Evolutionary conservation across 192 early-diverging fungal genomes (phyloP), one percentile per base, ranked within the genome.

Genomic region (Rhizoclosmatium sp.): DNA sequence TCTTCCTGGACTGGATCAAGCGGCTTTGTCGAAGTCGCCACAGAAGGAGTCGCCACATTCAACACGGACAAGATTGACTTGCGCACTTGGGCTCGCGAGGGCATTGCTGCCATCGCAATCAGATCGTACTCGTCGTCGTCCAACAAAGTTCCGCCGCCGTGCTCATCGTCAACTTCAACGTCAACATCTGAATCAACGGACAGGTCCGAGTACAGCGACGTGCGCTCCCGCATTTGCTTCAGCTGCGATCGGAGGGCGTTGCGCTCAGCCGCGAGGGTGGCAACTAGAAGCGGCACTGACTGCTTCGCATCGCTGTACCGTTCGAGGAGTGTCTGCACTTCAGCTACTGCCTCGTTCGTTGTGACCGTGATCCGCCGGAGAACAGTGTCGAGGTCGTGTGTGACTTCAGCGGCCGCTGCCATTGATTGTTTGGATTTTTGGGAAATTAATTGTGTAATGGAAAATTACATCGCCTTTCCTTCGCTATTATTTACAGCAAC

Each of bases 31-130:
- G 41, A 46, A 16, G 39, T 1, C 1, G 66, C 21, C 42, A 41
- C 42, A 65, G 40, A 31, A 12, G 62, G 40, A 23, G 46, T 12
- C 14, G 40, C 46, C 16, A 69, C 44, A 44, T 40, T 46, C 42
- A 69, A 12, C 2, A 47, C 66, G 5, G 66, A 69, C 42, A 69
- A 44, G 45, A 69, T 69, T 2, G 66, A 69, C 42, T 47, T 42
- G 42, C 66, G 40, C 31, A 69, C 66, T 14, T 47, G 66, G 19
- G 41, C 41, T 44, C 46, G 39, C 46, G 66, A 69, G 14, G 66
- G 66, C 16, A 69, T 12, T 1, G 66, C 31, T 10, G 21, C 66
- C 31, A 31, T 31, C 31, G 31, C 31, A 65, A 65, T 65, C n/a
- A 12, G 12, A 7, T 69, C 66, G 62, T 41, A 21, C 3, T 21